Evolutionary conservation across 345 rosid genomes (phyloP), one percentile per base, ranked within the genome.

Genomic region (Kandelia obovata): DNA sequence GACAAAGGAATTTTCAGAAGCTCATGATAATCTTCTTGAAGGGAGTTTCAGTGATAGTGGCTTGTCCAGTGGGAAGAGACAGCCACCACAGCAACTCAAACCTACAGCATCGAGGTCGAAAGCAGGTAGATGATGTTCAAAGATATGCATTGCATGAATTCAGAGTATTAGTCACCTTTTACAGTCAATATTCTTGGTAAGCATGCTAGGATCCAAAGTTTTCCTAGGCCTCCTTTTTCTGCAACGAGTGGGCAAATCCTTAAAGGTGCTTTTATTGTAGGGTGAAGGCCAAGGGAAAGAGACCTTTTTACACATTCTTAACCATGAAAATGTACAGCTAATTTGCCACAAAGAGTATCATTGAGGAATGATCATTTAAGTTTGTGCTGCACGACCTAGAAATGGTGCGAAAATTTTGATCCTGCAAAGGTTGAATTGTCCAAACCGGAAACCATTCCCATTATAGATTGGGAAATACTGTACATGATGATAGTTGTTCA

Each of bases 11-110:
- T 92, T 95, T 79, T 87, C 96, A 25, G 99, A 88, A 62, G 90
- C 85, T 78, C 85, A 72, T 16, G 99, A 86, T 20, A 81, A 78
- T 61, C 78, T 85, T 20, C 66, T 78, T 5, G 96, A 87, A 58
- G 96, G 99, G 37, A 92, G 97, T 67, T 79, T 85, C 37, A 92
- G 99, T n/a, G 99, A 95, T 81, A 92, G 99, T 27, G 88, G 96
- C 76, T 15, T 87, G 65, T 75, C 85, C 31, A 81, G 76, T 51
- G 84, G 83, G 30, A 88, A 89, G 81, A 86, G 86, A 79, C 82
- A 66, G 55, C 64, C 60, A 53, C 43, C 60, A 49, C 43, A 60
- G 34, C 90, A 79, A 75, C 73, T 83, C 65, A 86, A 82, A 78
- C 73, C 65, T 3, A 10, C 78, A 3, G 56, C 78, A 20, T 81